Conservation (phyloP, 495 filamentous ascomycete genomes). For the Tuber borchii region DNA sequence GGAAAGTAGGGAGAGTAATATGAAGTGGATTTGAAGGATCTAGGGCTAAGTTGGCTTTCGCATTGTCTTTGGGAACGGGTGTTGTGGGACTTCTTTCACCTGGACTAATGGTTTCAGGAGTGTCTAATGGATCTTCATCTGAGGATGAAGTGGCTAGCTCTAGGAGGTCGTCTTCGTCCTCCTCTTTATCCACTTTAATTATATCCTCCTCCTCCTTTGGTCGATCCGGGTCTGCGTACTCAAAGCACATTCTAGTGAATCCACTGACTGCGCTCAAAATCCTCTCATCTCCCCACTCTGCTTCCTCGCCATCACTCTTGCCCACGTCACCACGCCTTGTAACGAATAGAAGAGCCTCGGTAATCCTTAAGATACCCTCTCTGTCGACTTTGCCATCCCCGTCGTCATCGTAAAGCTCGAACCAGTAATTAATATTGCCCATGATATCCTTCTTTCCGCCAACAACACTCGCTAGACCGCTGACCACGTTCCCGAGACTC, state of each 20-base stretch:
- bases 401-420: slow-evolving; percentile 91
- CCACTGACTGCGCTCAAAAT: slow-evolving; percentile 88
- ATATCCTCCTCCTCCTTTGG: slow-evolving; percentile 46
- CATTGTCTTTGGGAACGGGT: slow-evolving; percentile 20
- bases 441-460: slow-evolving; percentile 82
- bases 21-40: slow-evolving; percentile 87
- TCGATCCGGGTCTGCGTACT: slow-evolving; percentile 93
- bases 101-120: background rate
- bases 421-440: slow-evolving; percentile 95
- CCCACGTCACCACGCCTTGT: slow-evolving; percentile 79
- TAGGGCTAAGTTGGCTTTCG: slow-evolving; percentile 71
- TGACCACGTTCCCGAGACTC: slow-evolving; percentile 82
- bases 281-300: slow-evolving; percentile 52
- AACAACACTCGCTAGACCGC: slow-evolving; percentile 80
- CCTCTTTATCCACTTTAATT: slow-evolving; percentile 37
- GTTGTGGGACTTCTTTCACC: slow-evolving; percentile 8
- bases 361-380: slow-evolving; percentile 90
- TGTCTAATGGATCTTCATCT: slow-evolving; percentile 40
- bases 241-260: slow-evolving; percentile 93
- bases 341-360: slow-evolving; percentile 87
- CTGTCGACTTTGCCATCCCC: slow-evolving; percentile 89
- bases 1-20: slow-evolving; percentile 95
- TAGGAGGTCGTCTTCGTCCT: slow-evolving; percentile 60
- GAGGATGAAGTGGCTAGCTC: slow-evolving; percentile 44
- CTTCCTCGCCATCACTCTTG: slow-evolving; percentile 50